Evolutionary conservation across 164 flowering plant species (phyloP), one percentile per base, ranked within the genome.

Genomic region (Magnolia kwangsiensis): DNA sequence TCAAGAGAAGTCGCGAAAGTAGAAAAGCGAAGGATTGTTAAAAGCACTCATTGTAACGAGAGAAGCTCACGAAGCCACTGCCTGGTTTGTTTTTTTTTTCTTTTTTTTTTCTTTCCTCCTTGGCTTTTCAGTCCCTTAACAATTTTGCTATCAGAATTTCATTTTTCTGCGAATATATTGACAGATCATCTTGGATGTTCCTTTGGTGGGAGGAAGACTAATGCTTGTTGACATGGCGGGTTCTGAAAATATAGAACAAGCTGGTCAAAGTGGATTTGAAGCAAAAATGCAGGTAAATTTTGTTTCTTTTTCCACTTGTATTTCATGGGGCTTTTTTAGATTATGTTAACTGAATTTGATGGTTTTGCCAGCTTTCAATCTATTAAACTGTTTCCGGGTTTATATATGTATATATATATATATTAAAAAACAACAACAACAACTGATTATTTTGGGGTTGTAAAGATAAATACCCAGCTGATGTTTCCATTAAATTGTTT

Each of bases 221-320:
- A 92, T 96, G 98, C 98, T 96, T 68, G 99, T 96, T 6, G 99
- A 96, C 83, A 96, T 96, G 99, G 99, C 99, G 0, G 99, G 99
- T 49, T 94, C 99, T 45, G 99, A 96, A 79, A 96, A 96, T 74
- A 96, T 96, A 63, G 99, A 96, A 63, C 99, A 94, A 82, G 99
- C 99, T 61, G 99, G 99, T 74, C 98, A 94, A 85, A 79, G 61
- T 81, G 98, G 98, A 24, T 86, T 94, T 65, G 99, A 96, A 79
- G 99, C 99, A 66, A 96, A 94, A 86, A 85, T 94, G 96, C 99
- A 96, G 97, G 99, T 93, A 82, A 16, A 31, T 5, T 23, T 24
- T 24, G 14, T 37, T 37, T 3, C 61, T 73, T 7, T 72, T 72
- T 59, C 51, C 23, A 20, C n/a, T 27, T 66, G 8, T 18, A 29